A percentile compares a stretch with the other conserved stretches of the same genome.
phyloP scores from a whole-genome alignment of 805 yeast species.

The Saccharomycopsis sp. region DNA sequence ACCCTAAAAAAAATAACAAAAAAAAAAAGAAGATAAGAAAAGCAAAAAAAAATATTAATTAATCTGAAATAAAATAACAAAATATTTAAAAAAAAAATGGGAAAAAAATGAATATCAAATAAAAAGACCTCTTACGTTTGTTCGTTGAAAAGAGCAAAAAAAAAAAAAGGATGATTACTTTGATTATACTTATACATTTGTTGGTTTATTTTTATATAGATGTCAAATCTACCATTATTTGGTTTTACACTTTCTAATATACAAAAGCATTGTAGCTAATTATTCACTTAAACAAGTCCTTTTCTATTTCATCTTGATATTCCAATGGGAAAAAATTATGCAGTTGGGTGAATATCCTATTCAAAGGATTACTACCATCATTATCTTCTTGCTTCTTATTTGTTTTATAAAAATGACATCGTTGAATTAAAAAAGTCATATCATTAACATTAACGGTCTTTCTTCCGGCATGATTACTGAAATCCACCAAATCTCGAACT shows the following conservation, averaged over 20 bases:
- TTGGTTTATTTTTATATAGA: background rate
- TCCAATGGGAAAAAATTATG: conserved; percentile 11
- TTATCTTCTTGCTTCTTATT: background rate
- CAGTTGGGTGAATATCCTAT: conserved; percentile 6
- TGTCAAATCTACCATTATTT: background rate
- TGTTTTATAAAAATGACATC: conserved; percentile 3
- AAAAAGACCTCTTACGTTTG: too few relatives aligned
- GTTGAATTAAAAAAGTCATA: conserved; percentile 8
- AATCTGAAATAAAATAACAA: too few relatives aligned
- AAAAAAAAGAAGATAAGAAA: too few relatives aligned
- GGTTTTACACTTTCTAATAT: background rate
- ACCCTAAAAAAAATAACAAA: too few relatives aligned
- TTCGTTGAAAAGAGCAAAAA: too few relatives aligned
- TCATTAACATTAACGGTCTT: conserved; percentile 14
- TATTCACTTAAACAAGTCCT: conserved; percentile 5
- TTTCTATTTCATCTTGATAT: conserved; percentile 10
- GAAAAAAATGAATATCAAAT: too few relatives aligned
- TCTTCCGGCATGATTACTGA: conserved; percentile 10
- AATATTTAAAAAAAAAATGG: too few relatives aligned
- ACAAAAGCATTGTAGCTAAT: background rate
- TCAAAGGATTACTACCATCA: background rate
- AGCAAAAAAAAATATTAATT: too few relatives aligned
- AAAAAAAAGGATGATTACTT: too few relatives aligned
- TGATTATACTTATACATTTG: background rate
- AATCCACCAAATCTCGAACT: conserved; percentile 13